Evolutionary conservation across 2,329 filamentous ascomycete genomes (phyloP).

Genomic region (Alternaria triticina): DNA sequence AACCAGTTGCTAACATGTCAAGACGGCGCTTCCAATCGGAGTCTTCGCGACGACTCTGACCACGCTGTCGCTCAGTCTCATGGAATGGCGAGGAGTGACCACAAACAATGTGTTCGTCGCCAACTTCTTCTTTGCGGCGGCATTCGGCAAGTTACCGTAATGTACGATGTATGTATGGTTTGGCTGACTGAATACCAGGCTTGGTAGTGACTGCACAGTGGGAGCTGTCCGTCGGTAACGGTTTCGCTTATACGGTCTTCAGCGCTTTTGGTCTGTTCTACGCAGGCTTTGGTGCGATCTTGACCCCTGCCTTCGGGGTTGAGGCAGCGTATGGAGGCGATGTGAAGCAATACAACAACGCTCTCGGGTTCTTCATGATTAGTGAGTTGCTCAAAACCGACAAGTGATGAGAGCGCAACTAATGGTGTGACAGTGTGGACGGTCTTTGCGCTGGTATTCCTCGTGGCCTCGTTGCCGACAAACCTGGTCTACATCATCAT

Average conservation of each 20-base stretch:
- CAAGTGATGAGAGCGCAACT: neutral
- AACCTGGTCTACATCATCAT: conserved; percentile 58
- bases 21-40: conserved; percentile 59
- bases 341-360: conserved; percentile 55
- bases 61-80: conserved; percentile 60
- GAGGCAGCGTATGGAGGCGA: conserved; percentile 53
- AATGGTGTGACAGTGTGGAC: conserved; percentile 52
- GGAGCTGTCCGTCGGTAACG: conserved; percentile 61
- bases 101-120: conserved; percentile 60
- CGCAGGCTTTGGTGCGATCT: conserved; percentile 56
- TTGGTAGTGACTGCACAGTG: conserved; percentile 64
- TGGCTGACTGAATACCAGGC: neutral
- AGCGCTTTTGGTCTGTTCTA: conserved; percentile 63
- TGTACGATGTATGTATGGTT: neutral
- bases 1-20: neutral
- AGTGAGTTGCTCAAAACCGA: conserved; percentile 35
- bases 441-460: conserved; percentile 55
- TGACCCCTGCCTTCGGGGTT: conserved; percentile 57
- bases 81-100: conserved; percentile 62
- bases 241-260: conserved; percentile 61
- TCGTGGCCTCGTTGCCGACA: conserved; percentile 54
- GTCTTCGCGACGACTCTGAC: conserved; percentile 63
- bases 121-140: conserved; percentile 62
- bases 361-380: conserved; percentile 58
- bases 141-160: conserved; percentile 48